Base-by-base conservation (phyloP, 345 rosid genomes). In the Citrus maxima region DNA sequence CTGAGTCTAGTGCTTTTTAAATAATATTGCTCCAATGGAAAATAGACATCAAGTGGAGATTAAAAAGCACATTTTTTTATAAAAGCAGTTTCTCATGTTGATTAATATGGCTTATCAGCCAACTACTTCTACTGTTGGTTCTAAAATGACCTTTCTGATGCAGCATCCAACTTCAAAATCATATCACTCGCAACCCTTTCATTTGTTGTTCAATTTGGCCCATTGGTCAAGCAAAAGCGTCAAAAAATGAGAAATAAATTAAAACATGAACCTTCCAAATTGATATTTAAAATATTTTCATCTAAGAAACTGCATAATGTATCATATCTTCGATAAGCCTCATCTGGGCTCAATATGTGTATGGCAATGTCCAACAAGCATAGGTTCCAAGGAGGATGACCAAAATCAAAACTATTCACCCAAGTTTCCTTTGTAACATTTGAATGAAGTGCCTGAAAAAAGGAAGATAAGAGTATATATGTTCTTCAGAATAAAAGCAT, bases 301-400 rank as follows among this genome's bases (percentile, higher is more conserved):
- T 18, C 68, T 9, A 58, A 71, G 60, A 28, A 68, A 71, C 24
- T 68, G 70, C 51, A 28, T n/a, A 19, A 18, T 24, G 5, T 54
- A 54, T 51, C 5, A 63, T 35, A 61, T 63, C 21, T n/a, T 72
- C 60, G 7, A 34, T 34, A 38, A 49, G 4, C 67, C 30, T 68
- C 68, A 73, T 10, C 71, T 63, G 8, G 68, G 77, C 78, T 62
- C 68, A 77, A 76, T 78, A 54, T 56, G 78, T 75, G 82, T 59
- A 68, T 67, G 76, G 85, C 80, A 61, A 34, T 75, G 72, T 5
- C 37, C 37, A 35, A 35, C 37, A 35, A 46, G 35, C 40, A 40
- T 55, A 59, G 46, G 69, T 76, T 78, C 73, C 73, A 65, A 56
- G 18, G 37, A 72, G 80, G 73, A 79, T 68, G 72, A 34, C 63